These are phyloP conservation scores for Bothriochloa decipiens DNA, from an alignment of 176 grass and related monocot genomes.

Conservation along the genomic window DNA sequence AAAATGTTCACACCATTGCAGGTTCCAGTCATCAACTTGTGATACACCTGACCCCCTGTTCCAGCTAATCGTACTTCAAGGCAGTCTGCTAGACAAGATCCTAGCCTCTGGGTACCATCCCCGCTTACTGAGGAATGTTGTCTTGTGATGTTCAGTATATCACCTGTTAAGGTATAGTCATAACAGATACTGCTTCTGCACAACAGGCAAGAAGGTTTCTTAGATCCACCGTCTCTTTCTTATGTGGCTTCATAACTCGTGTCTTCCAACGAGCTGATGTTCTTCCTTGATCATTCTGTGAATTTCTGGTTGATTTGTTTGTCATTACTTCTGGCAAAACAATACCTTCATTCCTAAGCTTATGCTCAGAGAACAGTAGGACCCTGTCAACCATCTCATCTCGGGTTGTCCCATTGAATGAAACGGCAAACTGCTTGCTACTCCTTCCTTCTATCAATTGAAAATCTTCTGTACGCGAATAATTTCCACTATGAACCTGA, in stretches of 20 bases:
- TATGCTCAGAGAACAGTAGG: too few species aligned
- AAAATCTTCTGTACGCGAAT: conserved; percentile 17
- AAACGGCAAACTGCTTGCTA: conserved; percentile 49
- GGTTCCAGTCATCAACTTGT: conserved; percentile 19
- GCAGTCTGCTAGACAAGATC: too few species aligned
- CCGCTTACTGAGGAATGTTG: conserved; percentile 51
- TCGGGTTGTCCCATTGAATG: conserved; percentile 37
- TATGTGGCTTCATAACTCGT: too few species aligned
- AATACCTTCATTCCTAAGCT: too few species aligned
- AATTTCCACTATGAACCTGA: too few species aligned
- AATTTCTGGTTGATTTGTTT: too few species aligned
- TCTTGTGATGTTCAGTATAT: conserved; percentile 51
- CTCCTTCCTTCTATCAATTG: conserved; percentile 54
- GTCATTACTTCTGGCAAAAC: too few species aligned
- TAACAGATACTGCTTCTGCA: conserved; percentile 55
- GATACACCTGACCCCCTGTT: conserved; percentile 2
- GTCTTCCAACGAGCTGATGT: too few species aligned
- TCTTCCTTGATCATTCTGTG: too few species aligned
- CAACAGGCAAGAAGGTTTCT: conserved; percentile 61
- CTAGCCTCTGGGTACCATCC: conserved; percentile 5
- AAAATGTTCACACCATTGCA: conserved; percentile 30
- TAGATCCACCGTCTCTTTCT: conserved; percentile 14
- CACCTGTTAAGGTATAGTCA: conserved; percentile 44
- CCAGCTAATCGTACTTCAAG: too few species aligned
- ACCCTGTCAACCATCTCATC: conserved; percentile 52